Percentiles rank a stretch among this genome's conserved stretches.
Conservation (phyloP, 2,329 filamentous ascomycete genomes). For the Ophiostoma montium region DNA sequence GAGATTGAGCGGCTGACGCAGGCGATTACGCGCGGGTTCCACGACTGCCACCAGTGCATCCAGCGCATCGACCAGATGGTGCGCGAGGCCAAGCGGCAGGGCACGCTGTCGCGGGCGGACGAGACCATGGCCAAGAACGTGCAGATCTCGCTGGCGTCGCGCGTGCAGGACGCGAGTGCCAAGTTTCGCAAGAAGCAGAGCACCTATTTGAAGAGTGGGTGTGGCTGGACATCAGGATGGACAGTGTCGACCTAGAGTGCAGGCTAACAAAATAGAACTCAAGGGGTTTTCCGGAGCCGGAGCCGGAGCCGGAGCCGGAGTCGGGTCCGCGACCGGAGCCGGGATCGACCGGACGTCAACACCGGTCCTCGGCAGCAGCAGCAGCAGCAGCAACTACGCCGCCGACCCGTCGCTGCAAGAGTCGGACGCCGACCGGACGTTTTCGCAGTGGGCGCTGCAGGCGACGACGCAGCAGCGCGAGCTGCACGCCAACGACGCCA, state of each 20-base stretch:
- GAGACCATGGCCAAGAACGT: conserved; percentile 95
- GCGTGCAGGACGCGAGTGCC: conserved; percentile 85
- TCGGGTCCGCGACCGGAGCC: no score
- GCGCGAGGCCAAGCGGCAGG: conserved; percentile 58
- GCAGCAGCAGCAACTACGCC: conserved; percentile 20
- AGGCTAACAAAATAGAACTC: conserved; percentile 42
- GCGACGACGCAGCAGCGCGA: conserved; percentile 51
- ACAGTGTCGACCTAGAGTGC: background rate
- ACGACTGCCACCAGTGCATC: conserved; percentile 79
- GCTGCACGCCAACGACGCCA: conserved; percentile 62
- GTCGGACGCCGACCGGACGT: conserved; percentile 83
- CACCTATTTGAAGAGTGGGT: conserved; percentile 78
- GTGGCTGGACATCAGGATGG: no score
- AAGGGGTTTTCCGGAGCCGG: conserved; percentile 48
- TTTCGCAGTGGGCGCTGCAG: conserved; percentile 78
- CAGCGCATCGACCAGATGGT: conserved; percentile 81
- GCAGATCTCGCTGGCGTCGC: conserved; percentile 74
- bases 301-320: no score
- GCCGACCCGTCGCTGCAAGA: conserved; percentile 81
- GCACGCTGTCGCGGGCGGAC: conserved; percentile 64
- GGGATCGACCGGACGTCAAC: conserved; percentile 36
- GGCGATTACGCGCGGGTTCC: conserved; percentile 77
- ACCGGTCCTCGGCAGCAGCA: conserved; percentile 24
- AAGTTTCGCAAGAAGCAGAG: conserved; percentile 95
- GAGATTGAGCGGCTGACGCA: conserved; percentile 87